Evolutionary conservation across 768 basidiomycete genomes (phyloP), one percentile per base, ranked within the genome.

Genomic region (Filobasidium wieringae): DNA sequence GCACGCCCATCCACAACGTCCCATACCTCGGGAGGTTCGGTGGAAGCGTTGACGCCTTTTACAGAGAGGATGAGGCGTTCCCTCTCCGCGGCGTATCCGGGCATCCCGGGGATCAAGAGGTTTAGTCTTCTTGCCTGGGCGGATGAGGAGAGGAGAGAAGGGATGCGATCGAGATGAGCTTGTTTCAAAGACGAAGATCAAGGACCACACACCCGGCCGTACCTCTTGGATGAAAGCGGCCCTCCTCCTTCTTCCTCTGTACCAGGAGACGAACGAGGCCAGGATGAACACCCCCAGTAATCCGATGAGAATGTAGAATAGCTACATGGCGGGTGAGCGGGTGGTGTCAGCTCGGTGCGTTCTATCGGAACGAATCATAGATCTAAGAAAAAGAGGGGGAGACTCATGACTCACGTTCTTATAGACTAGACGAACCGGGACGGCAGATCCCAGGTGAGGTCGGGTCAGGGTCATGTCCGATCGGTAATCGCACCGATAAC

Each of bases 261-360:
- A 55, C 47, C 32, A 60, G 27, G 59, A 60, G 8, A 60, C 17
- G 4, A 53, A 17, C 19, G 59, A 55, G 40, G 56, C 27, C 19
- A 53, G n/a, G 15, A 54, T 29, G 39, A 60, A 60, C 12, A 60
- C 8, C 11, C 45, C 53, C 11, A 60, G 54, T 4, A 60, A 34
- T 2, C 52, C 59, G 49, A 60, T 41, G 15, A 60, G 59, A 40
- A 60, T 60, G 53, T 60, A 60, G 36, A 60, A 60, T 15, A 60
- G 37, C 59, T 60, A 31, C 8, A 37, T 37, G n/a, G n/a, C n/a
- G n/a, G n/a, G 24, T 32, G 34, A 33, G 37, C n/a, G 7, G 22
- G 24, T 19, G 2, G n/a, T 32, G 36, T 40, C 2, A 32, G 51
- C 26, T 29, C 4, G 30, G 15, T 43, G 24, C 19, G 55, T n/a